phyloP scores from a whole-genome alignment of 768 basidiomycete species.

The Collybia sordida region DNA sequence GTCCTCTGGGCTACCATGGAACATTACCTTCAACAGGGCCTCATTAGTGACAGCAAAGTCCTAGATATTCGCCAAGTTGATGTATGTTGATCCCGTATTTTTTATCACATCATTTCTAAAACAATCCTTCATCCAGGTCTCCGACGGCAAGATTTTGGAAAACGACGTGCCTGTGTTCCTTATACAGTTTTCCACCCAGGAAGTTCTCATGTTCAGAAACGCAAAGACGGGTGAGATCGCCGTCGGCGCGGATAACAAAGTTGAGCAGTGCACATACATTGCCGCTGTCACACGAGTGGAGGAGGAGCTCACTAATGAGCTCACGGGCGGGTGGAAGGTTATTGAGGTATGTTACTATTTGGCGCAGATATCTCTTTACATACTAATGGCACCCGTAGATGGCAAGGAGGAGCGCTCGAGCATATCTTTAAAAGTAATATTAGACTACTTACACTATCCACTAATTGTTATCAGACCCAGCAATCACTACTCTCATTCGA shows the following conservation, averaged over 20 bases:
- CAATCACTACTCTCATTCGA: slow-evolving; percentile 27
- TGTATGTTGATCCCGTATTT: slow-evolving; percentile 44
- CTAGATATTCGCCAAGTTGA: slow-evolving; percentile 98
- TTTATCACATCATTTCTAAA: neutral
- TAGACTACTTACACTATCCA: slow-evolving; percentile 11
- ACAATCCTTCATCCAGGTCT: slow-evolving; percentile 49
- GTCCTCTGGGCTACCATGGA: slow-evolving; percentile 99
- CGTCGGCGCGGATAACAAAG: slow-evolving; percentile 86
- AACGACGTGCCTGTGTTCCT: slow-evolving; percentile 89
- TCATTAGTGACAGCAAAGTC: slow-evolving; percentile 90
- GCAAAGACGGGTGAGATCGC: slow-evolving; percentile 84
- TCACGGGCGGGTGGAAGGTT: slow-evolving; percentile 98
- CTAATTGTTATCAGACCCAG: slow-evolving; percentile 6
- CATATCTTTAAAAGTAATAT: slow-evolving; percentile 40
- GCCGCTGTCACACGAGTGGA: slow-evolving; percentile 88
- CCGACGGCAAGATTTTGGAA: slow-evolving; percentile 86
- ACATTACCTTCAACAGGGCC: slow-evolving; percentile 85
- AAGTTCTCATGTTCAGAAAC: slow-evolving; percentile 88
- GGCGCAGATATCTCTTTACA: neutral
- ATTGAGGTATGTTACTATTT: slow-evolving; percentile 70
- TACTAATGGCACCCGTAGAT: slow-evolving; percentile 23
- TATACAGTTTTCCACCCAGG: slow-evolving; percentile 91
- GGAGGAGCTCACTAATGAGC: slow-evolving; percentile 85
- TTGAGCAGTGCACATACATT: slow-evolving; percentile 92
- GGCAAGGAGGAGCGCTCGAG: slow-evolving; percentile 45